Conservation (phyloP, 768 basidiomycete species). For the Mycena belliarum region DNA sequence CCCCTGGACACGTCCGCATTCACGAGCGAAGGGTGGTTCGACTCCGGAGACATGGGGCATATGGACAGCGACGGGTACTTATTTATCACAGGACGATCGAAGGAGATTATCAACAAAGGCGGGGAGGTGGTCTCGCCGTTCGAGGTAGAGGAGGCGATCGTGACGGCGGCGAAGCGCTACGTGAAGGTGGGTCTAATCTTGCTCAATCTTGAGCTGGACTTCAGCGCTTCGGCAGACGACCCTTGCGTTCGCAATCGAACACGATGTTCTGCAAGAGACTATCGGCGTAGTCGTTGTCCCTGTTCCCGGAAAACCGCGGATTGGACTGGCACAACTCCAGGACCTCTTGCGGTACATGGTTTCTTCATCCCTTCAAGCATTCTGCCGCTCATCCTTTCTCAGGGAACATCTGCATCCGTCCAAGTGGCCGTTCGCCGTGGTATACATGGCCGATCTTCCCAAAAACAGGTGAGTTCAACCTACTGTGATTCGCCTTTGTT, state of each 20-base stretch:
- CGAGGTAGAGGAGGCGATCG: conserved; percentile 59
- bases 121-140: conserved; percentile 64
- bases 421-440: conserved; percentile 49
- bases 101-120: conserved; percentile 61
- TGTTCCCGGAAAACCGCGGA: conserved; percentile 32
- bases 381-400: neutral
- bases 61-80: conserved; percentile 50
- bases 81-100: conserved; percentile 58
- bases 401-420: conserved; percentile 48
- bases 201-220: no score
- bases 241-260: conserved; percentile 45
- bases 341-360: conserved; percentile 37
- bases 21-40: conserved; percentile 54
- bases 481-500: neutral
- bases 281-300: conserved; percentile 48
- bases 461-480: conserved; percentile 35
- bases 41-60: conserved; percentile 49
- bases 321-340: conserved; percentile 41
- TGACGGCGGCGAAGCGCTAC: conserved; percentile 39
- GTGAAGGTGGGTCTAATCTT: conserved; percentile 33
- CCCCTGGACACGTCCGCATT: conserved; percentile 49
- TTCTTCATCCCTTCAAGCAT: neutral
- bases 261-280: conserved; percentile 49
- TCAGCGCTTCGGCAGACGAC: conserved; percentile 28
- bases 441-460: conserved; percentile 51